phyloP scores from a whole-genome alignment of 73 alveolate genomes.

The Uronychia binucleata region DNA sequence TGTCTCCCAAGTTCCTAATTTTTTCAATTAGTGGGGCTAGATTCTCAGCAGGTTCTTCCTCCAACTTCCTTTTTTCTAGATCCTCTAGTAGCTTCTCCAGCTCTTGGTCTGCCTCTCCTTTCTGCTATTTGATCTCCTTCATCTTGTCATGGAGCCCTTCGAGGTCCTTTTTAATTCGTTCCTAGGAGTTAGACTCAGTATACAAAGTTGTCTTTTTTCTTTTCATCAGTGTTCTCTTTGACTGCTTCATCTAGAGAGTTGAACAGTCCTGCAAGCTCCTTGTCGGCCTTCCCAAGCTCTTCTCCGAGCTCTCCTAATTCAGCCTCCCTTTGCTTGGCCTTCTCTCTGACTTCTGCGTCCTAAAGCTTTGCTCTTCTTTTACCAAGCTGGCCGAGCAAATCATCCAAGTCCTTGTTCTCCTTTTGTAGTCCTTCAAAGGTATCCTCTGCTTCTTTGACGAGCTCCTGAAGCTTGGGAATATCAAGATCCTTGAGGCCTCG shows the following conservation, averaged over 20 bases:
- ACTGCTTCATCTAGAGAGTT: background rate
- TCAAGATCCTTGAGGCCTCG: slow-evolving; percentile 17
- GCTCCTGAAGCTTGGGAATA: slow-evolving; percentile 5
- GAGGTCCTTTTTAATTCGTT: background rate
- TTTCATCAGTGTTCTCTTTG: background rate
- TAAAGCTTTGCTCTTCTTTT: slow-evolving; percentile 16
- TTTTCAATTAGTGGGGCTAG: background rate
- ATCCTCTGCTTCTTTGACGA: slow-evolving; percentile 5
- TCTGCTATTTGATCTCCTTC: background rate
- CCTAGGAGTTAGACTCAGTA: too few species aligned
- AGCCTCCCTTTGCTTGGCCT: background rate
- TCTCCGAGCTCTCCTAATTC: slow-evolving; percentile 9
- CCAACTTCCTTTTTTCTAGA: background rate
- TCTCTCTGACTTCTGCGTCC: slow-evolving; percentile 17
- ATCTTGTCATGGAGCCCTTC: background rate
- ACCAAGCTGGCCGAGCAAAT: background rate
- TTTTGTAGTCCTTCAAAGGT: slow-evolving; percentile 4
- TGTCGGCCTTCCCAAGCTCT: background rate
- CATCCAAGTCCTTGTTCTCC: slow-evolving; percentile 10
- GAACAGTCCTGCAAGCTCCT: slow-evolving; percentile 1
- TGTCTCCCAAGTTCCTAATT: background rate
- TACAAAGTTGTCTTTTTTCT: background rate
- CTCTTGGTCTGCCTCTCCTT: background rate
- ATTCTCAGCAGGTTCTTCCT: background rate
- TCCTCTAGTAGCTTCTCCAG: background rate